A percentile compares a stretch with the other conserved stretches of the same genome.
Evolutionary conservation across 345 rosid genomes (phyloP).

Genomic region (Microcos paniculata): DNA sequence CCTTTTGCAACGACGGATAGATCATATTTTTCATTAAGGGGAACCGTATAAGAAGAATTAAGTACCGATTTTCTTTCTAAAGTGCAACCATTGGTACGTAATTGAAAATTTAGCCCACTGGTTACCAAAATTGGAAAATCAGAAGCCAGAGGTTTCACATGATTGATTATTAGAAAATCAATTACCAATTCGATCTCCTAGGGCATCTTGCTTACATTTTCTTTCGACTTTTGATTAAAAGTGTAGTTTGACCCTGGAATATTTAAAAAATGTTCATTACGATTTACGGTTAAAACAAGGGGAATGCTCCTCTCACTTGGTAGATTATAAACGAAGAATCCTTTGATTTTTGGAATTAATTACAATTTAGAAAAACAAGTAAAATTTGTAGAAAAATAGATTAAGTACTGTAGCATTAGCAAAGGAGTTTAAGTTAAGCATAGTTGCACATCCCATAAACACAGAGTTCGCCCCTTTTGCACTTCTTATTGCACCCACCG

Average conservation of each 20-base stretch:
- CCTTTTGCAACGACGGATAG: background rate
- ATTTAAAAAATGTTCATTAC: too few species aligned
- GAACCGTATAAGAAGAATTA: background rate
- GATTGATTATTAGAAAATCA: background rate
- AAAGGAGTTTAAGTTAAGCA: slow-evolving; percentile 16
- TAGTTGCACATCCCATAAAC: slow-evolving; percentile 32
- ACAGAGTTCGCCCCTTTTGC: slow-evolving; percentile 27
- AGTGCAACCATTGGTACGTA: background rate
- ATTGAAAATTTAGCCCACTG: background rate
- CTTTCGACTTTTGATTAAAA: too few species aligned
- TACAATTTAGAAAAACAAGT: too few species aligned
- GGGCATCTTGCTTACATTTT: background rate
- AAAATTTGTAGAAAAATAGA: background rate
- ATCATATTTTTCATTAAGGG: background rate
- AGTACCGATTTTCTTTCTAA: background rate
- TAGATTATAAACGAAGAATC: background rate
- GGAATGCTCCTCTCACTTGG: background rate
- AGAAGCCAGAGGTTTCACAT: too few species aligned
- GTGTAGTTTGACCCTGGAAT: background rate
- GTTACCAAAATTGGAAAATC: background rate
- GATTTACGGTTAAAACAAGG: background rate
- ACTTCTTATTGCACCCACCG: slow-evolving; percentile 30
- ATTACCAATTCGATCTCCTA: background rate
- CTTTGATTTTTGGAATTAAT: too few species aligned
- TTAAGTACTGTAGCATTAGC: background rate